Base-by-base conservation (phyloP, 1,284 basidiomycete species). In the Ceratobasidium sp. region DNA sequence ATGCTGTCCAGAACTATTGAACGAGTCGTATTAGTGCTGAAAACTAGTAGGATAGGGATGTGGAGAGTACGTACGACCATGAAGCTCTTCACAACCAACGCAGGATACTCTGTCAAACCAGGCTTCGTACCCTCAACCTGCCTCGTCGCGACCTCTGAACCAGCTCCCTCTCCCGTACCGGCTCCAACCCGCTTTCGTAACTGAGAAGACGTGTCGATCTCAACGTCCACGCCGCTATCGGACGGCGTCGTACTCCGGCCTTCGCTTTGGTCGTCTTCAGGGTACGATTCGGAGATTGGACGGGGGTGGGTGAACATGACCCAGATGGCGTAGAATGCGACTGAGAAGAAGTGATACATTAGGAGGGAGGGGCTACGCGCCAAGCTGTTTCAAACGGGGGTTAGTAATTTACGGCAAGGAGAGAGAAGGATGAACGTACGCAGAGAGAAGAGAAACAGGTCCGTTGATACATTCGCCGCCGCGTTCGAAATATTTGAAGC, bases 401-500 rank as follows among this genome's bases (percentile, higher is more conserved):
- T 49, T 20, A 68, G 28, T 54, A 8, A 66, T 53, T 31, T 39
- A 20, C 49, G 23, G 23, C 42, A 20, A 3, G n/a, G 13, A 54
- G 58, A 6, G 0, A 26, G n/a, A 23, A 7, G 35, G 65, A 54
- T 26, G 17, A 39, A 65, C 51, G 23, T 71, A 73, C 73, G 47
- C 81, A 26, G 94, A 92, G 23, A 96, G 89, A 20, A 97, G 88
- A 3, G 91, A 92, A 15, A 99, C 96, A 0, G 98, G 98, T 0
- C 94, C 97, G 39, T 90, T 88, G 71, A 99, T 84, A 81, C 95
- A 95, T 81, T 95, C 91, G 0, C 97, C 98, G 28, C 97, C 97
- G 7, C 90, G 88, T 83, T 98, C 95, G 82, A 99, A 98, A 85
- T 99, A 99, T 82, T 95, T 95, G 89, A 99, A 98, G 85, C 98